Evolutionary conservation across 352 stramenopile species (phyloP), one percentile per base, ranked within the genome.

Genomic region (Phytopythium vexans): DNA sequence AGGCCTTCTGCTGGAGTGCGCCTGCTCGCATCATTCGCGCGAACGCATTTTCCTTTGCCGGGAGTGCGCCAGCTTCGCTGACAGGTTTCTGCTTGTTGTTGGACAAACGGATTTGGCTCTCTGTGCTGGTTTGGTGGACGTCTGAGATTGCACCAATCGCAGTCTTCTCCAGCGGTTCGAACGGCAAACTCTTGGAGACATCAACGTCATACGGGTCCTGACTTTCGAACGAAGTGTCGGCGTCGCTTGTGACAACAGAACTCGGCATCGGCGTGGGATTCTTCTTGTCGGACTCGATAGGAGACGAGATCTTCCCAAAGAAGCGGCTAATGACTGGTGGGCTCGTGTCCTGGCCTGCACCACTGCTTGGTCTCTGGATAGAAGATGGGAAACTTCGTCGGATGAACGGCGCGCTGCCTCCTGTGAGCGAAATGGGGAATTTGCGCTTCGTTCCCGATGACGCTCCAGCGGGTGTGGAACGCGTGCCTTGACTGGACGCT

Each of bases 21-120:
- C 80, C 81, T 15, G 83, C 83, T 11, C 69, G 64, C 76, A 94
- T 89, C 78, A 94, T 89, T 27, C 83, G 69, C 33, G 79, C 75
- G 53, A 94, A 94, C 2, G 83, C 83, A n/a, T 86, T 94, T 54
- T 90, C 78, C 45, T 82, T 81, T 7, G 51, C 49, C 2, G 43
- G n/a, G 15, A 40, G 8, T 6, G 41, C 40, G 31, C 4, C 9
- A 15, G n/a, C 40, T 16, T 9, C 36, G 11, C 37, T 27, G 55
- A 34, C 10, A 21, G 39, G 1, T 27, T 21, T 2, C 12, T 15
- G 8, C 32, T 37, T 38, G 6, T 21, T 56, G 27, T 49, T 46
- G 45, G 11, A 32, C 44, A 54, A 60, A 70, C 7, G 73, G 68
- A 50, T 47, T 45, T 54, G 48, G 33, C 87, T 87, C 48, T 88